Conservation (phyloP, 1,284 basidiomycete genomes). For the Ustilago lituana region DNA sequence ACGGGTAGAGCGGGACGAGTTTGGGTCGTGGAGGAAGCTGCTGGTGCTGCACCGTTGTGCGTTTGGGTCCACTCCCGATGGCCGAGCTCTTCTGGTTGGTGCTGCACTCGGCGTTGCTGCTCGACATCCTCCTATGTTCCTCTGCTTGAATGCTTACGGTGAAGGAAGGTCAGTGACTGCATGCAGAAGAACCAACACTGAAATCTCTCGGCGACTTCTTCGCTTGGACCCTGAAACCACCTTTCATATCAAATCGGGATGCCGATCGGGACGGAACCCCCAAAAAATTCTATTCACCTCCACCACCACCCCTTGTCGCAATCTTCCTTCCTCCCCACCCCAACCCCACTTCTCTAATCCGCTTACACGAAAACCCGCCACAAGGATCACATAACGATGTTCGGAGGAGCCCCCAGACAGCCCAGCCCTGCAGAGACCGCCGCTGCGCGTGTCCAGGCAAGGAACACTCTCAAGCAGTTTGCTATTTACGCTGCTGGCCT, state of each 20-base stretch:
- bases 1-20: slow-evolving; percentile 26
- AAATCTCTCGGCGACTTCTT: slow-evolving; percentile 20
- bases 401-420: slow-evolving; percentile 44
- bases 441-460: slow-evolving; percentile 26
- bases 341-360: background rate
- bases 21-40: slow-evolving; percentile 38
- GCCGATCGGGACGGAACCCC: background rate
- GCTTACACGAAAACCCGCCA: too few relatives aligned
- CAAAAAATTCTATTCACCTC: background rate
- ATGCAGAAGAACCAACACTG: background rate
- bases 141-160: background rate
- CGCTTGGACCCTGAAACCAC: slow-evolving; percentile 23
- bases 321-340: background rate
- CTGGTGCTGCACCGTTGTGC: slow-evolving; percentile 31
- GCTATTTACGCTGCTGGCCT: slow-evolving; percentile 37
- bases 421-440: slow-evolving; percentile 32
- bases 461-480: slow-evolving; percentile 30
- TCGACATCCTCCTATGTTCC: slow-evolving; percentile 10
- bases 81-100: background rate
- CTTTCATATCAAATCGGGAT: background rate
- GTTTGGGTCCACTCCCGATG: background rate
- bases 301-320: background rate
- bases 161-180: background rate
- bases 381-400: slow-evolving; percentile 39
- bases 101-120: slow-evolving; percentile 18